Evolutionary conservation across 1,284 basidiomycete genomes (phyloP), one percentile per base, ranked within the genome.

Genomic region (Fistulinella cinereoalba): DNA sequence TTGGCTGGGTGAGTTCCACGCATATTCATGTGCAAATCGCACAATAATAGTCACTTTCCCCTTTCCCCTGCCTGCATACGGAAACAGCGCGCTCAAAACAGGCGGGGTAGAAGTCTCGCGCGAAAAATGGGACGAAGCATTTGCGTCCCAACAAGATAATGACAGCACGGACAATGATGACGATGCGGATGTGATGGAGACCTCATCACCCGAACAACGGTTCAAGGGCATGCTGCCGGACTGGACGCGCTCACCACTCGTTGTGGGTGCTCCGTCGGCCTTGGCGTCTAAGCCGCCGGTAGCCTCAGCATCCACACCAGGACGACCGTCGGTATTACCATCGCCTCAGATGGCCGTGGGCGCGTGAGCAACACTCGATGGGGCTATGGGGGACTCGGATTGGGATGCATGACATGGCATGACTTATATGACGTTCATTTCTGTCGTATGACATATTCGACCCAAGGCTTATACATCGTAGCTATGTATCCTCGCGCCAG

Each of bases 41-140:
- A 27, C 12, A 27, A n/a, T n/a, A 7, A 27, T 27, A 27, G 8
- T 32, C 15, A 32, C 11, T 32, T n/a, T 12, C 11, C 31, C 13
- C 15, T 32, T 32, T 33, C 4, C 7, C 6, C 12, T 5, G 39
- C n/a, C n/a, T n/a, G n/a, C n/a, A n/a, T n/a, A n/a, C n/a, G n/a
- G n/a, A n/a, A n/a, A n/a, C 55, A 85, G 83, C 0, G 73, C 88
- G 11, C 71, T 97, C 43, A 95, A 96, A 68, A 91, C 85, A 0
- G 86, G 89, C 2, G 91, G 88, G 2, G 77, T 76, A 5, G 92
- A 95, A 61, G 76, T 96, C 11, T 61, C 82, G 31, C 75, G 91
- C 39, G 93, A 95, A 63, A 82, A 80, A 54, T 95, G 88, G 85
- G 90, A 92, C 53, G 85, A 88, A 62, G 76, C 73, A n/a, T 78